Evolutionary conservation across 768 basidiomycete species (phyloP).

Genomic region (Russula sp.): DNA sequence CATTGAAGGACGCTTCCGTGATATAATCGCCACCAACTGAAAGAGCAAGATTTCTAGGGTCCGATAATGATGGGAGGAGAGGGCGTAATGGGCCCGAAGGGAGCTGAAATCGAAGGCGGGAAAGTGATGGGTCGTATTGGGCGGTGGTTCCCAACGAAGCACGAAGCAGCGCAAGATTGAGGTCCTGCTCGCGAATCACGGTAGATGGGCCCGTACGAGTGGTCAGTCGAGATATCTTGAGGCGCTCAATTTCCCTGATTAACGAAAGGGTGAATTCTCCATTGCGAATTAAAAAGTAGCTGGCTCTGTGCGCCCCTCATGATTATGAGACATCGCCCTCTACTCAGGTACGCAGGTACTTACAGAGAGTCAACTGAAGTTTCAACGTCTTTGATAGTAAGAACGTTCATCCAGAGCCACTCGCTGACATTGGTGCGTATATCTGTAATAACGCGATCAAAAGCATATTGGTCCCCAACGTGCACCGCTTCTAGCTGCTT

Average conservation of each 20-base stretch:
- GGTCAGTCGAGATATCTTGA: conserved; percentile 72
- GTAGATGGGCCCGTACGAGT: conserved; percentile 54
- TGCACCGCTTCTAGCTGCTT: conserved; percentile 56
- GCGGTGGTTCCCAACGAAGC: conserved; percentile 85
- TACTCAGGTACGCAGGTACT: conserved; percentile 26
- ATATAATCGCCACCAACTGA: conserved; percentile 31
- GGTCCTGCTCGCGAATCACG: conserved; percentile 86
- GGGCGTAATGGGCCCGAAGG: conserved; percentile 79
- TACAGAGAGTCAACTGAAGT: conserved; percentile 82
- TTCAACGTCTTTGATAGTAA: conserved; percentile 76
- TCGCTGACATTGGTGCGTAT: conserved; percentile 81
- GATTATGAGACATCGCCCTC: conserved; percentile 9
- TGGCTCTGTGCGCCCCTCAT: conserved; percentile 43
- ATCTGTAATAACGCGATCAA: conserved; percentile 65
- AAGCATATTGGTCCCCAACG: conserved; percentile 67
- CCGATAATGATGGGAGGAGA: conserved; percentile 64
- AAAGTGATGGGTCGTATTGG: conserved; percentile 74
- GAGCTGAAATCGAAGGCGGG: conserved; percentile 65
- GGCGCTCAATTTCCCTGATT: conserved; percentile 78
- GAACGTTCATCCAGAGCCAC: conserved; percentile 89
- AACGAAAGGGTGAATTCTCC: conserved; percentile 81
- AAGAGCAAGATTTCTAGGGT: conserved; percentile 32
- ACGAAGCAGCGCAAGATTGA: conserved; percentile 79
- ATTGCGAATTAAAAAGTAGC: conserved; percentile 83
- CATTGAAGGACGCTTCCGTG: conserved; percentile 53